Evolutionary conservation across 2,329 filamentous ascomycete genomes (phyloP).

Genomic region (Aspergillus clavatus): DNA sequence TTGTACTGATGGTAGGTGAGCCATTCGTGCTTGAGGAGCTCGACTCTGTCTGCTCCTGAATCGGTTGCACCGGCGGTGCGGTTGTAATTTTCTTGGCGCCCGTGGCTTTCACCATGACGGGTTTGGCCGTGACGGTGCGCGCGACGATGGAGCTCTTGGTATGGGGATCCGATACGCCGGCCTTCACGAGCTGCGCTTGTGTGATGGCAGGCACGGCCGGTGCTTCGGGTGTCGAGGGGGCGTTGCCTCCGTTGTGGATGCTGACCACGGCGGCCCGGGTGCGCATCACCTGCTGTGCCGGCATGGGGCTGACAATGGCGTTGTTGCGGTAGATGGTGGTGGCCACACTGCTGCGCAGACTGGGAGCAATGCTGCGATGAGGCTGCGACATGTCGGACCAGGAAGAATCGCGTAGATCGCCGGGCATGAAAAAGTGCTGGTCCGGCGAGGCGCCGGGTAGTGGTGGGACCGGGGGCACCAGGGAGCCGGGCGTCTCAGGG

Average conservation of each 20-base stretch:
- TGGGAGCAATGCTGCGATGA: slow-evolving; percentile 48
- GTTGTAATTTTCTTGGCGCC: slow-evolving; percentile 26
- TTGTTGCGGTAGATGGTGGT: slow-evolving; percentile 94
- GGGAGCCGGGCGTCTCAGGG: slow-evolving; percentile 71
- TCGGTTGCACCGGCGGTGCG: slow-evolving; percentile 14
- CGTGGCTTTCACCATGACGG: slow-evolving; percentile 42
- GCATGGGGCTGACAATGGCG: slow-evolving; percentile 70
- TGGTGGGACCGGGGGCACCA: slow-evolving; percentile 89
- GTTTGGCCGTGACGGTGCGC: slow-evolving; percentile 40
- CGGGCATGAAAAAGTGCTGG: slow-evolving; percentile 89
- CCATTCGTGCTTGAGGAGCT: slow-evolving; percentile 9
- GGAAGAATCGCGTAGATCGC: slow-evolving; percentile 83
- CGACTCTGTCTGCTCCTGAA: slow-evolving; percentile 16
- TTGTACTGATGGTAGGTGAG: slow-evolving; percentile 15
- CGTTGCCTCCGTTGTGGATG: slow-evolving; percentile 67
- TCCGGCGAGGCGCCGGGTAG: slow-evolving; percentile 69
- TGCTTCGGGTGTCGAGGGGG: slow-evolving; percentile 44
- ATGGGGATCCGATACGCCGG: slow-evolving; percentile 29
- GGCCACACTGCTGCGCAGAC: slow-evolving; percentile 63
- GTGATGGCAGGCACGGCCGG: slow-evolving; percentile 73
- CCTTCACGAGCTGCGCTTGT: slow-evolving; percentile 38
- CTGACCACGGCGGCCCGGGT: slow-evolving; percentile 90
- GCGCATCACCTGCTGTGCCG: slow-evolving; percentile 80
- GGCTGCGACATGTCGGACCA: slow-evolving; percentile 70
- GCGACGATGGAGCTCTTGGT: slow-evolving; percentile 42